A percentile compares a stretch with the other conserved stretches of the same genome.
phyloP scores from a whole-genome alignment of 768 basidiomycete genomes.

The Mycena galopus region DNA sequence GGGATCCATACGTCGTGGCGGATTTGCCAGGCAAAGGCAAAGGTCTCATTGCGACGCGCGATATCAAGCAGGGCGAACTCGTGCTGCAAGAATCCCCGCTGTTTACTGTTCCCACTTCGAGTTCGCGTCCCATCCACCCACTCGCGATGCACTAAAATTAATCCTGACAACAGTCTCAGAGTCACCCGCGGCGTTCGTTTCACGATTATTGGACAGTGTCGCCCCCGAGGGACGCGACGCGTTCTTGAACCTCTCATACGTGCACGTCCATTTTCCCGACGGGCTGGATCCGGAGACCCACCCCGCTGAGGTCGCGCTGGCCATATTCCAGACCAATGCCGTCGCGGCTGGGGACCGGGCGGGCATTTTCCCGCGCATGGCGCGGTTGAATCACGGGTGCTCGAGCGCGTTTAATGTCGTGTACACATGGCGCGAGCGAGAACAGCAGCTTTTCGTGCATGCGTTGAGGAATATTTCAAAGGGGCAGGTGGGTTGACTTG shows the following conservation, averaged over 20 bases:
- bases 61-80: constrained; percentile 73
- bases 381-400: constrained; percentile 78
- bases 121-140: constrained; percentile 46
- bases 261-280: constrained; percentile 64
- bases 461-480: constrained; percentile 65
- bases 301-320: constrained; percentile 64
- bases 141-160: background rate
- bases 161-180: constrained; percentile 50
- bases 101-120: constrained; percentile 62
- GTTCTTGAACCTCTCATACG: constrained; percentile 70
- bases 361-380: constrained; percentile 78
- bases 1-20: constrained; percentile 51
- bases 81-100: constrained; percentile 68
- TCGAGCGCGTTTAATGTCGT: constrained; percentile 76
- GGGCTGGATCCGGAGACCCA: constrained; percentile 52
- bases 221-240: constrained; percentile 50
- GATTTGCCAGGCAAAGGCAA: constrained; percentile 70
- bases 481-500: constrained; percentile 59
- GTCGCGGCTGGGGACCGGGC: constrained; percentile 65
- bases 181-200: constrained; percentile 62
- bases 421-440: constrained; percentile 69
- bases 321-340: constrained; percentile 78
- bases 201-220: constrained; percentile 50
- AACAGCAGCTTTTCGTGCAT: constrained; percentile 65
- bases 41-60: constrained; percentile 63